phyloP scores from a whole-genome alignment of 352 stramenopile genomes.

The Plasmopara viticola region DNA sequence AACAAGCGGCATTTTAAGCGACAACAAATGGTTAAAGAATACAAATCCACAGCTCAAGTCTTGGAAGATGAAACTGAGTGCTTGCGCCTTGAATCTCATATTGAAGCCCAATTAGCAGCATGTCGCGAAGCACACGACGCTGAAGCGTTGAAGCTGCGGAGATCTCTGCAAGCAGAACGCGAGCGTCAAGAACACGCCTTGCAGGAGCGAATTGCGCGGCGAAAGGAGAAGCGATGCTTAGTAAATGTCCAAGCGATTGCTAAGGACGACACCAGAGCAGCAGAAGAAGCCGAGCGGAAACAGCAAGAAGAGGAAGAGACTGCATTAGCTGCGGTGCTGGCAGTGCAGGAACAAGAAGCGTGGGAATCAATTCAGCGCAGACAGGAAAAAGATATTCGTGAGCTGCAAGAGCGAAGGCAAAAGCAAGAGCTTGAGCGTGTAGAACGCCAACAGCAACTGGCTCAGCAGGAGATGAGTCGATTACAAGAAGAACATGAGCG shows the following conservation, averaged over 20 bases:
- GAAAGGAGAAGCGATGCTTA: constrained; percentile 34
- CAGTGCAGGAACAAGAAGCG: constrained; percentile 28
- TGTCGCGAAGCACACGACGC: constrained; percentile 25
- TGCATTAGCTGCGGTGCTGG: constrained; percentile 17
- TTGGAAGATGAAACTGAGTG: constrained; percentile 17
- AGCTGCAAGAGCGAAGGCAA: constrained; percentile 31
- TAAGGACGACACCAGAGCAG: constrained; percentile 11
- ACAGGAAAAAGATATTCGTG: constrained; percentile 34
- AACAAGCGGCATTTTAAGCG: constrained; percentile 16
- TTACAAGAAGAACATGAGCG: constrained; percentile 52
- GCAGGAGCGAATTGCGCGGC: constrained; percentile 46
- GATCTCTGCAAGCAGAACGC: constrained; percentile 28
- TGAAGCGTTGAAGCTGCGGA: constrained; percentile 22
- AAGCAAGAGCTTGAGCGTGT: constrained; percentile 24
- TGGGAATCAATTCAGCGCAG: constrained; percentile 32
- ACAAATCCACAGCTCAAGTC: constrained; percentile 2
- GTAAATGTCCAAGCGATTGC: constrained; percentile 3
- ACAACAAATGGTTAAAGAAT: constrained; percentile 1
- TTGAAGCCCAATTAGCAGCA: constrained; percentile 26
- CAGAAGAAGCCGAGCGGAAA: constrained; percentile 27
- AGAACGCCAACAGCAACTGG: constrained; percentile 32
- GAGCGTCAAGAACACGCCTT: constrained; percentile 46
- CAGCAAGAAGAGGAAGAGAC: constrained; percentile 29
- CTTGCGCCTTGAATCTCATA: constrained; percentile 17
- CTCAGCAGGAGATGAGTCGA: constrained; percentile 46